A percentile compares a stretch with the other conserved stretches of the same genome.
These are phyloP conservation scores for Dalbergia oliveri DNA, from an alignment of 306 rosid genomes.

Conservation along the genomic window DNA sequence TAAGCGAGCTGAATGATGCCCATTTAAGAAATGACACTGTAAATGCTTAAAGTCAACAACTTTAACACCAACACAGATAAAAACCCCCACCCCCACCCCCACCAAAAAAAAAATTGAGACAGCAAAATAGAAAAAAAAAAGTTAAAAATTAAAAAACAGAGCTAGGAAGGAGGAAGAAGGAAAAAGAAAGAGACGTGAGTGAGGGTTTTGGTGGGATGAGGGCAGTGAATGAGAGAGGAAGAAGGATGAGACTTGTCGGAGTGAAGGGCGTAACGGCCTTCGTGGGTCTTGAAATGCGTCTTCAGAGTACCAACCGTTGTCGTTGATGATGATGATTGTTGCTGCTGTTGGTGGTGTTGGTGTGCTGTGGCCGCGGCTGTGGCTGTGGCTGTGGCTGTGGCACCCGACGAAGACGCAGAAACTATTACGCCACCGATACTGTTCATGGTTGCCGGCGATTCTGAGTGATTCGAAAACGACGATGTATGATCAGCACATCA, in stretches of 20 bases:
- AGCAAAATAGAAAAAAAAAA: too few species aligned
- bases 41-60: conserved; percentile 1
- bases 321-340: not conserved
- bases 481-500: not conserved
- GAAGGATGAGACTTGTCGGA: not conserved
- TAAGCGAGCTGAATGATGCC: not conserved
- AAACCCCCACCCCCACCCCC: too few species aligned
- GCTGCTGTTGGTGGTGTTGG: too few species aligned
- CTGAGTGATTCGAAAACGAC: not conserved
- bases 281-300: not conserved
- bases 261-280: not conserved
- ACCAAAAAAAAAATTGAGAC: not conserved
- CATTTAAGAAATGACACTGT: not conserved
- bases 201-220: not conserved
- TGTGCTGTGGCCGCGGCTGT: not conserved
- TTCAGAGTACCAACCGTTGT: not conserved
- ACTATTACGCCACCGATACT: not conserved
- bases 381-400: not conserved
- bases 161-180: not conserved
- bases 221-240: not conserved
- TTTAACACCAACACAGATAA: not conserved
- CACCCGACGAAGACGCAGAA: not conserved
- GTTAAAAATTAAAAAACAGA: too few species aligned
- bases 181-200: not conserved
- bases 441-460: not conserved